Base-by-base conservation (phyloP, 495 filamentous ascomycete species). In the Penicillium verhagenii region DNA sequence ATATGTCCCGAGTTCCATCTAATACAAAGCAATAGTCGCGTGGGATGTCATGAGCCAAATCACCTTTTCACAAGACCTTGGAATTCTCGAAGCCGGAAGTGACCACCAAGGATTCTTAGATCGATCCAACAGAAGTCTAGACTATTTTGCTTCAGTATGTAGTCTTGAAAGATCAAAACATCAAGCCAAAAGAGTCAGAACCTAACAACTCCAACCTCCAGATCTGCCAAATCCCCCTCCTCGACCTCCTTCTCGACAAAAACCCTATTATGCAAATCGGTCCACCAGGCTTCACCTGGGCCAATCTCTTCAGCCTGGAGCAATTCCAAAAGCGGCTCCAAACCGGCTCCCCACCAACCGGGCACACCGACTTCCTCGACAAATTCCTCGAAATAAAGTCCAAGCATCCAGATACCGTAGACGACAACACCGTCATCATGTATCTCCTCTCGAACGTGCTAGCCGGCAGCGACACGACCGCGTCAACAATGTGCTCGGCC, bases 171-270 rank as follows among this genome's bases (percentile, higher is more conserved):
- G n/a, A n/a, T n/a, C n/a, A n/a, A n/a, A n/a, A n/a, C n/a, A n/a
- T n/a, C n/a, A n/a, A n/a, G n/a, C n/a, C n/a, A n/a, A n/a, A n/a
- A n/a, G n/a, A n/a, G n/a, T n/a, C n/a, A n/a, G n/a, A n/a, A n/a
- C n/a, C n/a, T n/a, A n/a, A n/a, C n/a, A n/a, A n/a, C n/a, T n/a
- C n/a, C n/a, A n/a, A n/a, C n/a, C n/a, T n/a, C n/a, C n/a, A n/a
- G n/a, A n/a, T n/a, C 24, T 83, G 82, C 14, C 82, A 86, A 69
- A 83, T 87, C 52, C 85, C 85, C 28, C 69, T 80, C 57, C 74
- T 88, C n/a, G 85, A 87, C 57, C 69, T 70, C 7, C 52, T 85
- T 40, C 72, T 86, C 44, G 73, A 82, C 52, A 86, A 85, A 58
- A 86, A 86, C 54, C 81, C 81, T 2, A 47, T 72, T 28, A 39